phyloP scores from a whole-genome alignment of 192 early-diverging fungal genomes.

The Backusella morwellensis region DNA sequence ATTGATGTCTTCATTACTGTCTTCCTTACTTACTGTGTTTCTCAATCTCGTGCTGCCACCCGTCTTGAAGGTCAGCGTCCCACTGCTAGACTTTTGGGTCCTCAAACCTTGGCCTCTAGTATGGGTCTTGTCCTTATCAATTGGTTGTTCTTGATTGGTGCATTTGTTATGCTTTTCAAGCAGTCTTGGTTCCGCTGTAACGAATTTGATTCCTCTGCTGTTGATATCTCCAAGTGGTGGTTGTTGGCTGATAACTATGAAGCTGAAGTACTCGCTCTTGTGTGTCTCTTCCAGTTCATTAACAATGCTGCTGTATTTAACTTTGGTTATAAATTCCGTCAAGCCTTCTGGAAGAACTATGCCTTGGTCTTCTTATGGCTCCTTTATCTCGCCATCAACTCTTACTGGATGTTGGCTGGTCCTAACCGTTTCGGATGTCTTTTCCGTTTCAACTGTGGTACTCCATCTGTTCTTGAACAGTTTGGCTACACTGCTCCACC shows the following conservation, averaged over 20 bases:
- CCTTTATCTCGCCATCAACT: conserved; percentile 52
- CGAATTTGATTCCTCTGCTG: conserved; percentile 61
- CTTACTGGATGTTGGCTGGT: conserved; percentile 53
- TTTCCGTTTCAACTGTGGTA: conserved; percentile 54
- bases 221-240: conserved; percentile 72
- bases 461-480: conserved; percentile 18
- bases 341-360: conserved; percentile 57
- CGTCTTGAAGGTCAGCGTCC: conserved; percentile 56
- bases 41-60: conserved; percentile 55
- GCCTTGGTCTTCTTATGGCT: conserved; percentile 50
- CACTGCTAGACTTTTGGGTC: conserved; percentile 71
- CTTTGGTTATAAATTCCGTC: conserved; percentile 64
- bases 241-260: conserved; percentile 75
- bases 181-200: conserved; percentile 60
- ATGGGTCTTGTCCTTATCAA: conserved; percentile 67
- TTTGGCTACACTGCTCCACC: conserved; percentile 20
- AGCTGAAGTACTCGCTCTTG: conserved; percentile 49
- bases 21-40: conserved; percentile 58
- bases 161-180: conserved; percentile 50
- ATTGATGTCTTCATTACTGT: conserved; percentile 69
- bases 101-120: conserved; percentile 61
- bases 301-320: conserved; percentile 64
- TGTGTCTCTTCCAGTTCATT: conserved; percentile 67
- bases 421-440: conserved; percentile 68
- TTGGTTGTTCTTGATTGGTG: conserved; percentile 53